Base-by-base conservation (phyloP, 2,329 filamentous ascomycete species). In the Volutella citrinella region DNA sequence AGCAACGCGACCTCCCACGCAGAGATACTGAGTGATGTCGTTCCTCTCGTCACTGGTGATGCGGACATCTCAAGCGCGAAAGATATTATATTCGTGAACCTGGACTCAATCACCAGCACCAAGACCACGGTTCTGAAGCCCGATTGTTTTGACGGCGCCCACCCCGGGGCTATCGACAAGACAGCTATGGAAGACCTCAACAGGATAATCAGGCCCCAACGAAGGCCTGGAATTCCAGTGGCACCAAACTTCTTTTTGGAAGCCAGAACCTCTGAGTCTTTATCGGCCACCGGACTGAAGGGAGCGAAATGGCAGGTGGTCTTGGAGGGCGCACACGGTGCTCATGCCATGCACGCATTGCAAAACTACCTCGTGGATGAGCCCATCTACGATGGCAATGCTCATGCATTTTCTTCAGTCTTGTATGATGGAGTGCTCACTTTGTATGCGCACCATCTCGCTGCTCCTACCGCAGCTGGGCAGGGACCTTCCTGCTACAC, bases 221-320 rank as follows among this genome's bases (percentile, higher is more conserved):
- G 21, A 19, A 32, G 14, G 38, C 48, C 24, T n/a, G 45, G 48
- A 29, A n/a, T 21, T 21, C 61, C 60, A 1, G 36, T 61, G 4
- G 52, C 46, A 16, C 63, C 63, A 4, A 68, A 69, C 43, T 63
- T 68, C 34, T 69, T 69, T 37, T 16, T 68, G 1, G 61, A 60
- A 32, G 57, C 43, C 0, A 68, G 68, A 37, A 57, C 55, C 1
- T 60, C 57, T 7, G 36, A 56, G 29, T n/a, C n/a, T n/a, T n/a
- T n/a, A n/a, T n/a, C n/a, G n/a, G n/a, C n/a, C n/a, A 57, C 57
- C 7, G 46, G 38, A 19, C 10, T 30, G 6, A 50, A 32, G 7
- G 59, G 60, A 7, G 58, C 51, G 6, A 43, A 13, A 27, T 51
- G 56, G 19, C 62, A 66, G 36, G 62, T 57, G 24, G 52, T 48